Conservation (phyloP, 306 rosid genomes). For the Trifolium subterraneum region DNA sequence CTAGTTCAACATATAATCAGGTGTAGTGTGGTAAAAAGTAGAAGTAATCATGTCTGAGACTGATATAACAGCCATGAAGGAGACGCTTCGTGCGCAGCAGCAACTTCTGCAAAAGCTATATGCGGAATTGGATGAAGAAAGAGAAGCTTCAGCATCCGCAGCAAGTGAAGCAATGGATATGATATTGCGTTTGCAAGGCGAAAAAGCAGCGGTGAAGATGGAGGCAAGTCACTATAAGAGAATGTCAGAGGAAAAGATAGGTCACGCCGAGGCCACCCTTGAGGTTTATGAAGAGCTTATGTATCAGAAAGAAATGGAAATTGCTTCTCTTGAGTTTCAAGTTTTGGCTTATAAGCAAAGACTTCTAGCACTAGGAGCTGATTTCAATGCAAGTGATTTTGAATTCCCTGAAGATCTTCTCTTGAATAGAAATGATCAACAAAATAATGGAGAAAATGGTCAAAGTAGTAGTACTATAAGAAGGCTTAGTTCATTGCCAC, state of each 20-base stretch:
- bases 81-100: constrained; percentile 78
- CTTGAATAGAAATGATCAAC: constrained; percentile 48
- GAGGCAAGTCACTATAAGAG: constrained; percentile 91
- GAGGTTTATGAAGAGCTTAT: constrained; percentile 73
- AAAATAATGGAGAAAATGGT: constrained; percentile 45
- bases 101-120: constrained; percentile 79
- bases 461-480: constrained; percentile 45
- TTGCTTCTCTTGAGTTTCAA: constrained; percentile 80
- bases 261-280: constrained; percentile 77
- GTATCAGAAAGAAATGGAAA: constrained; percentile 84
- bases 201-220: constrained; percentile 92
- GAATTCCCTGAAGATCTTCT: constrained; percentile 58
- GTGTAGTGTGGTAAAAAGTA: constrained; percentile 41
- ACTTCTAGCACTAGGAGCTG: constrained; percentile 67
- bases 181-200: constrained; percentile 94
- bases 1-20: constrained; percentile 24
- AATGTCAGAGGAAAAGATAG: constrained; percentile 90
- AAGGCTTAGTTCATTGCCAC: constrained; percentile 79
- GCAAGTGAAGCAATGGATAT: constrained; percentile 90
- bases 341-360: constrained; percentile 71
- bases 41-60: constrained; percentile 58
- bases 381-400: constrained; percentile 57
- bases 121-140: constrained; percentile 80
- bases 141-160: constrained; percentile 90
- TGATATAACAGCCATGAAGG: constrained; percentile 63